Evolutionary conservation across 163 green algal species (phyloP).

Genomic region (Scenedesmus sp.): DNA sequence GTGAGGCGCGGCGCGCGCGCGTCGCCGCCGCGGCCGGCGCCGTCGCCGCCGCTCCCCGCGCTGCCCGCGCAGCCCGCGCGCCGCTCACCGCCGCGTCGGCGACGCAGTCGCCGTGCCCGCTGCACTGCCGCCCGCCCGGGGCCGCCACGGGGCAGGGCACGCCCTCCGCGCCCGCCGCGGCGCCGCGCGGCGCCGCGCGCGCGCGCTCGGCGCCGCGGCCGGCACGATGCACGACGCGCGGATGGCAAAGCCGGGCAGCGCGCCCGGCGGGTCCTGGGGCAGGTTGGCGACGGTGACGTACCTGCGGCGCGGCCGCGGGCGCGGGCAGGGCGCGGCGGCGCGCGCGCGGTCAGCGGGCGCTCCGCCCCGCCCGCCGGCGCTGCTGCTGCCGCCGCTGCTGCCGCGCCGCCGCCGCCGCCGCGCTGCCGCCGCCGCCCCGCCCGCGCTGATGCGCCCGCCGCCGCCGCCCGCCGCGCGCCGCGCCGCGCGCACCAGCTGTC

Average conservation of each 20-base stretch:
- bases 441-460: too few relatives aligned
- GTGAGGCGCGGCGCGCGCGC: neutral
- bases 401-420: neutral
- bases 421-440: too few relatives aligned
- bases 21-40: neutral
- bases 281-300: conserved; percentile 42
- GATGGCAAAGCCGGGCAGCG: conserved; percentile 27
- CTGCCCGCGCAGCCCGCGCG: neutral
- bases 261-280: neutral
- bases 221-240: conserved; percentile 24
- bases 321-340: too few relatives aligned
- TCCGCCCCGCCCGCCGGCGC: neutral
- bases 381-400: neutral
- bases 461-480: too few relatives aligned
- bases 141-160: conserved; percentile 18
- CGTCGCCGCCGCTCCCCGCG: neutral
- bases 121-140: conserved; percentile 31
- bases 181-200: neutral
- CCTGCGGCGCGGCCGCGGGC: conserved; percentile 1
- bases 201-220: neutral
- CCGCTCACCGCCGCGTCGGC: conserved; percentile 9
- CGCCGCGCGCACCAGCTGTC: conserved; percentile 10
- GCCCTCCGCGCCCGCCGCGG: neutral
- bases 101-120: conserved; percentile 5
- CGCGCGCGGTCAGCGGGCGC: too few relatives aligned